These are phyloP conservation scores for Knoxia roxburghii DNA, from an alignment of 257 asterid genomes.

Conservation along the genomic window DNA sequence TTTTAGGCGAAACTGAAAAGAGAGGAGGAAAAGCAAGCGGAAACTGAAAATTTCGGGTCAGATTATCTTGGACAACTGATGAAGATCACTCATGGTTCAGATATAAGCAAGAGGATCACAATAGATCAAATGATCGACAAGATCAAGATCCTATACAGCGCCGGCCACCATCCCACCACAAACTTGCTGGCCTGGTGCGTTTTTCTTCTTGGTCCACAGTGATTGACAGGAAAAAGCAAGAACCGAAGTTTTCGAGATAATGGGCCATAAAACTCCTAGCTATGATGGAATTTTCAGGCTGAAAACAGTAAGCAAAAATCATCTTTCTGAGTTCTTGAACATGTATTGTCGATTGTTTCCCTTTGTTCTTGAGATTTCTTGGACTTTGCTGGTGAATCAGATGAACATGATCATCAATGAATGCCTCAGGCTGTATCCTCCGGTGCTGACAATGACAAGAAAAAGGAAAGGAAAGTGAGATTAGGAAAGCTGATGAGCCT, in stretches of 20 bases:
- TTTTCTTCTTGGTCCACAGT: conserved; percentile 43
- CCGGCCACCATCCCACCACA: conserved; percentile 63
- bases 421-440: conserved; percentile 60
- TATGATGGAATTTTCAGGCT: conserved; percentile 43
- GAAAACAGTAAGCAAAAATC: conserved; percentile 39
- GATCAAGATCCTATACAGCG: conserved; percentile 60
- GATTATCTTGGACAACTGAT: conserved; percentile 55
- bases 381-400: conserved; percentile 28
- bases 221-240: conserved; percentile 73
- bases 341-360: not conserved
- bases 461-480: conserved; percentile 29
- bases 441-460: conserved; percentile 49
- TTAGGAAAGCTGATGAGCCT: conserved; percentile 31
- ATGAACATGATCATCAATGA: conserved; percentile 57
- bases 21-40: conserved; percentile 18
- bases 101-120: conserved; percentile 22
- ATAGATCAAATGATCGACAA: conserved; percentile 63
- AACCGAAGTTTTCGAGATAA: conserved; percentile 32
- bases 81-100: conserved; percentile 23
- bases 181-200: conserved; percentile 51
- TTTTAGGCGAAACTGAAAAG: no score
- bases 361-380: not conserved
- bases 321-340: no score
- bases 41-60: conserved; percentile 7
- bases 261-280: conserved; percentile 35